Evolutionary conservation across 257 asterid genomes (phyloP).

Genomic region (Solanum tarapatanum): DNA sequence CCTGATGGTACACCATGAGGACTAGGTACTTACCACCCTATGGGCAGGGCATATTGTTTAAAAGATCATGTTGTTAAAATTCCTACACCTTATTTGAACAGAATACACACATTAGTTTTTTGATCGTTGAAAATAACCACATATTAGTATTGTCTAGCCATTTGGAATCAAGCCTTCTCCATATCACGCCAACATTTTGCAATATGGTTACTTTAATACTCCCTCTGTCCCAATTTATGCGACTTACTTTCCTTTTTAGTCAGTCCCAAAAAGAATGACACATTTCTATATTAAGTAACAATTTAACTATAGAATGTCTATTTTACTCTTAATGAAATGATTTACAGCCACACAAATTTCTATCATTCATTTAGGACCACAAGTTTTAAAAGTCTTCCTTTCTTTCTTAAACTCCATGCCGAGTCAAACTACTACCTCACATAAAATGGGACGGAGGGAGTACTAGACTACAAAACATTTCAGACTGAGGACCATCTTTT

Average conservation of each 20-base stretch:
- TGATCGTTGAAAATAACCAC: neutral
- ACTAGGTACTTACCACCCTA: neutral
- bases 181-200: neutral
- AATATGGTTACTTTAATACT: neutral
- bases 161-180: neutral
- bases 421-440: too few species aligned
- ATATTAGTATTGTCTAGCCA: neutral
- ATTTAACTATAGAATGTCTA: too few species aligned
- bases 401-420: too few species aligned
- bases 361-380: too few species aligned
- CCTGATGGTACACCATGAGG: neutral
- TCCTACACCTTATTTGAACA: neutral
- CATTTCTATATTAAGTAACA: too few species aligned
- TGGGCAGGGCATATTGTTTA: neutral
- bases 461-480: neutral
- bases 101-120: neutral
- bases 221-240: too few species aligned
- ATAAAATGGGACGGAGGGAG: too few species aligned
- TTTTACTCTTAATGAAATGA: too few species aligned
- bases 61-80: neutral
- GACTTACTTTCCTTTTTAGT: too few species aligned
- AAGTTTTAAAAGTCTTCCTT: too few species aligned
- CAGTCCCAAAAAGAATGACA: too few species aligned
- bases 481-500: neutral
- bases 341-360: too few species aligned